Conservation (phyloP, 164 flowering plant species). For the Buxus sempervirens region DNA sequence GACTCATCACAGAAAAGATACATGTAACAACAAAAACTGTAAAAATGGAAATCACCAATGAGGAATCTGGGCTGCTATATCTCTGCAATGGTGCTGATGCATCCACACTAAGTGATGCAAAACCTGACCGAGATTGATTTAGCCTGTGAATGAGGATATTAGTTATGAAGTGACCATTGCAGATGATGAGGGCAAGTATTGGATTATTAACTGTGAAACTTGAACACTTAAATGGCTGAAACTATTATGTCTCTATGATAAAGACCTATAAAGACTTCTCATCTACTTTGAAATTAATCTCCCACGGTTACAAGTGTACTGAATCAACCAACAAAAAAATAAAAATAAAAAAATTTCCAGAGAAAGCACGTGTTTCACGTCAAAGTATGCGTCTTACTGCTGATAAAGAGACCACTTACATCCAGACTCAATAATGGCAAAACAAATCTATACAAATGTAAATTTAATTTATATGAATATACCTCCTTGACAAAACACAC, state of each 20-base stretch:
- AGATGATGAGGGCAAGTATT: background rate
- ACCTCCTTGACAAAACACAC: background rate
- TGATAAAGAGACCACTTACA: too few species aligned
- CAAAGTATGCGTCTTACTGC: too few species aligned
- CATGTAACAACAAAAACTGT: conserved; percentile 25
- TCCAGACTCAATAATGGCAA: background rate
- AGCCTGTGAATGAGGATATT: conserved; percentile 23
- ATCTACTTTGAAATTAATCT: background rate
- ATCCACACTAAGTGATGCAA: conserved; percentile 41
- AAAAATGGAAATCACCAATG: conserved; percentile 14
- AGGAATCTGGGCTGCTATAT: conserved; percentile 22
- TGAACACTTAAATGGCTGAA: background rate
- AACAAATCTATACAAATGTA: too few species aligned
- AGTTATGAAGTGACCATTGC: background rate
- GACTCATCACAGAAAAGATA: conserved; percentile 23
- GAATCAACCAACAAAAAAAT: too few species aligned
- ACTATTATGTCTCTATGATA: background rate
- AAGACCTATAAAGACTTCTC: background rate
- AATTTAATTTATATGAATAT: too few species aligned
- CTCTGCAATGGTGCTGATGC: conserved; percentile 19
- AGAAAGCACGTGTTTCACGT: too few species aligned
- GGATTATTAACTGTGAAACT: background rate
- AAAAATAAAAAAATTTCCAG: too few species aligned
- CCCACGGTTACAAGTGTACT: background rate
- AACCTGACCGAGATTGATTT: conserved; percentile 30